Evolutionary conservation across 2,329 filamentous ascomycete genomes (phyloP), one percentile per base, ranked within the genome.

Genomic region (Talaromyces sp.): DNA sequence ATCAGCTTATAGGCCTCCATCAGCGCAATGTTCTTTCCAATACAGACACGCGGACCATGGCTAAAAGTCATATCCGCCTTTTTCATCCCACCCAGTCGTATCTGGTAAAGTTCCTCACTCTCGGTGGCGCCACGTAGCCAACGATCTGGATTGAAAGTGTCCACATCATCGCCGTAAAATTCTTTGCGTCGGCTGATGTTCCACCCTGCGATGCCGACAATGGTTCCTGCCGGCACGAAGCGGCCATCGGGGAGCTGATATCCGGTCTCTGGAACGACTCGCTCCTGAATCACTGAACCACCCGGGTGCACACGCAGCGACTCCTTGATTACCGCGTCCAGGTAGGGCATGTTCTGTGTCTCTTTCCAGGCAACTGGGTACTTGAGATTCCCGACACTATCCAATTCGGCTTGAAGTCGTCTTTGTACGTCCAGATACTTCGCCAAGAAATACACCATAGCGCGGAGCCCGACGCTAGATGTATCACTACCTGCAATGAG

Each of bases 1-100:
- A 84, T 70, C 31, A 85, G 77, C 75, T 87, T 87, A 72, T 85
- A 84, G 66, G 85, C 84, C 70, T 86, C 83, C 28, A 85, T 71
- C 50, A 84, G 69, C 2, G 82, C 82, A 36, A 85, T 72, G 68
- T 85, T 83, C 12, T 81, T 78, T 33, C 83, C 83, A 61, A 85
- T 83, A 68, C 83, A 86, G 4, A 83, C 72, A 61, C 84, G 81
- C 16, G 77, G 75, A 5, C 83, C 83, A 28, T 81, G 82, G n/a
- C 83, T 83, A 65, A 85, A 85, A 0, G 68, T 67, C 27, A 72
- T 65, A 2, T 63, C 68, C n/a, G 65, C 54, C 23, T 62, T 33
- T 69, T 70, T 72, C 47, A 64, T 62, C 16, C 64, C 63, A 27
- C 63, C 62, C 10, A 18, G 33, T 42, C 68, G 60, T 2, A 50